Conservation (phyloP, 1,139 yeast species). For the Candida smagusa region DNA sequence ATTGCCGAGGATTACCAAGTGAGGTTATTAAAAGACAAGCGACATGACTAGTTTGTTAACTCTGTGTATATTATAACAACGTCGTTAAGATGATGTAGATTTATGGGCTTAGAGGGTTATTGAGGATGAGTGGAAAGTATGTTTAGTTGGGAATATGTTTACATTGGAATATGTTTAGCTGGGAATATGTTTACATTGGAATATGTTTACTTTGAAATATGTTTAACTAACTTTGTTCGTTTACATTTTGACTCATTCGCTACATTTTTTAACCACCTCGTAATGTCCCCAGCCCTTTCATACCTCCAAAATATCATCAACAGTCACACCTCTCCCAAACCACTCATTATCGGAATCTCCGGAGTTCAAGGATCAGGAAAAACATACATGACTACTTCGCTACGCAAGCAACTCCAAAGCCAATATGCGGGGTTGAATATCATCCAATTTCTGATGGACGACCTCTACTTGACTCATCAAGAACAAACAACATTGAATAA, state of each 20-base stretch:
- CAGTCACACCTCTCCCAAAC: constrained; percentile 23
- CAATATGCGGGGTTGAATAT: constrained; percentile 41
- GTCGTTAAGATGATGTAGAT: too few relatives aligned
- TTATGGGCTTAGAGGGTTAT: too few relatives aligned
- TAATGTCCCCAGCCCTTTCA: constrained; percentile 8
- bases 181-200: too few relatives aligned
- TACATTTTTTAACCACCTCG: background rate
- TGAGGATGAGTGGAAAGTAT: too few relatives aligned
- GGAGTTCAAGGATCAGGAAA: constrained; percentile 97
- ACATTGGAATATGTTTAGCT: too few relatives aligned
- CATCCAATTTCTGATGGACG: constrained; percentile 77
- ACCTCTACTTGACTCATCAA: constrained; percentile 66
- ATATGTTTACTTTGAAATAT: too few relatives aligned
- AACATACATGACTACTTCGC: constrained; percentile 56
- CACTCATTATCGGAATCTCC: constrained; percentile 65
- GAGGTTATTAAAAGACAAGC: too few relatives aligned
- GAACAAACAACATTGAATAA: constrained; percentile 51
- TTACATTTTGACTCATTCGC: background rate
- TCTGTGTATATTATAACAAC: too few relatives aligned
- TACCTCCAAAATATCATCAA: constrained; percentile 20
- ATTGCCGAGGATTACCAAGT: too few relatives aligned
- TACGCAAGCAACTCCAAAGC: constrained; percentile 33
- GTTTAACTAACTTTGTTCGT: too few relatives aligned
- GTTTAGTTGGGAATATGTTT: too few relatives aligned
- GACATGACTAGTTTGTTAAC: too few relatives aligned